phyloP scores from a whole-genome alignment of 2,329 filamentous ascomycete species.

The Fusarium miscanthi region DNA sequence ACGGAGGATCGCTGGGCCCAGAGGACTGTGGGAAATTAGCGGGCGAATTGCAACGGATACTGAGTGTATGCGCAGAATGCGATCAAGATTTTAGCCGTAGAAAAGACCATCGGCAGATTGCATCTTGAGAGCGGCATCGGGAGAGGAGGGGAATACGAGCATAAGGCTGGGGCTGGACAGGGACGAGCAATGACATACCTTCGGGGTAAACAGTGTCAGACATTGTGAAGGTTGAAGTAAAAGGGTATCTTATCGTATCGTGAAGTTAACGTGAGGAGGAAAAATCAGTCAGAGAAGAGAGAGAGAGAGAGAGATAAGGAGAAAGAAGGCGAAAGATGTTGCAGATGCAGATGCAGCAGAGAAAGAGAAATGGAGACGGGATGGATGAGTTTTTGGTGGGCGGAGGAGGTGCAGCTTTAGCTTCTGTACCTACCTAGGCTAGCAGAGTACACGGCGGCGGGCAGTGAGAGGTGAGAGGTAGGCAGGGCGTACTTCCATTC shows the following conservation, averaged over 20 bases:
- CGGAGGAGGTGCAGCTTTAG: conserved; percentile 43
- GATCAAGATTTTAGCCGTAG: conserved; percentile 1
- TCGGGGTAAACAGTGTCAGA: conserved; percentile 49
- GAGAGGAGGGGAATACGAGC: conserved; percentile 10
- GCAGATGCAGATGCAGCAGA: conserved; percentile 34
- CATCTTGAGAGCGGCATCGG: neutral
- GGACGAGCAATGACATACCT: conserved; percentile 48
- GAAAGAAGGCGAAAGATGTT: conserved; percentile 27
- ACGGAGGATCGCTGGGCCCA: conserved; percentile 97
- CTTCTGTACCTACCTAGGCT: conserved; percentile 16
- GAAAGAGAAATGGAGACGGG: conserved; percentile 25
- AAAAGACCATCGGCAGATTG: neutral
- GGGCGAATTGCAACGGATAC: neutral
- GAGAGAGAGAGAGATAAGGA: neutral
- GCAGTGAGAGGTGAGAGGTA: neutral
- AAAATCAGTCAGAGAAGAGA: conserved; percentile 13
- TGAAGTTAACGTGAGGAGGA: conserved; percentile 25
- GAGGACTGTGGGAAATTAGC: conserved; percentile 71
- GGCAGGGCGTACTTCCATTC: neutral
- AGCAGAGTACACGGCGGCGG: neutral
- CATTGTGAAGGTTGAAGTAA: conserved; percentile 37
- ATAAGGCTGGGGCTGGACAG: conserved; percentile 14
- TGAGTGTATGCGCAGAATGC: conserved; percentile 1
- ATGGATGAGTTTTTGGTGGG: conserved; percentile 44
- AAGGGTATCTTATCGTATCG: conserved; percentile 45